Conservation (phyloP, 176 grass and related monocot genomes). For the Elymus sibiricus region DNA sequence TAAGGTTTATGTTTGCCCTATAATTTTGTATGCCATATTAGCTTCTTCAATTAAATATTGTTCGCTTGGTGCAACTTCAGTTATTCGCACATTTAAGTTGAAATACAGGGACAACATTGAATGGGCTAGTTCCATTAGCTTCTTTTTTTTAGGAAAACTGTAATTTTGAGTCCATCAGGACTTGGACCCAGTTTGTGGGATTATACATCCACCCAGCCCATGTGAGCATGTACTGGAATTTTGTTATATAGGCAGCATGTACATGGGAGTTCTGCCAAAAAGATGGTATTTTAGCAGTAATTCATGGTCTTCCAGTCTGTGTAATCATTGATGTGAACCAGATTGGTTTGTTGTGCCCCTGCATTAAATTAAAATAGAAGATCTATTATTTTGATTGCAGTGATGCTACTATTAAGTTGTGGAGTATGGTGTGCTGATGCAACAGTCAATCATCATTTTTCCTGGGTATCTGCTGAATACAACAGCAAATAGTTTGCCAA, state of each 20-base stretch:
- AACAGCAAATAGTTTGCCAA: neutral
- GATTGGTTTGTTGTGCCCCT: neutral
- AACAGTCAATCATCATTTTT: neutral
- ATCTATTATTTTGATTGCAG: no score
- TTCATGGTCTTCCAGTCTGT: neutral
- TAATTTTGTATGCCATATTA: neutral
- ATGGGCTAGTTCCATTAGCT: neutral
- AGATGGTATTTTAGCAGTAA: conserved; percentile 3
- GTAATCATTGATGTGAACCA: neutral
- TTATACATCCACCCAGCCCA: neutral
- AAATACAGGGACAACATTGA: neutral
- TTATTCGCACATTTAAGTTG: conserved; percentile 12
- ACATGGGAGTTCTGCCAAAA: neutral
- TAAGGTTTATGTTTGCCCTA: conserved; percentile 47
- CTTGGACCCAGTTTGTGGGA: neutral
- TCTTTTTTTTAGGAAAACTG: neutral
- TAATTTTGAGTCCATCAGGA: neutral
- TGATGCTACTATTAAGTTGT: neutral
- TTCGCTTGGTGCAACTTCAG: neutral
- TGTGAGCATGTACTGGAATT: neutral
- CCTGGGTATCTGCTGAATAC: neutral
- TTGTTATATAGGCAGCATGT: neutral
- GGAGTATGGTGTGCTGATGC: neutral
- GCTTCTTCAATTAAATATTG: neutral
- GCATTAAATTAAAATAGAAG: neutral